Percentiles rank a stretch among this genome's conserved stretches.
Conservation (phyloP, 805 yeast genomes). For the Wickerhamomyces tratensis region DNA sequence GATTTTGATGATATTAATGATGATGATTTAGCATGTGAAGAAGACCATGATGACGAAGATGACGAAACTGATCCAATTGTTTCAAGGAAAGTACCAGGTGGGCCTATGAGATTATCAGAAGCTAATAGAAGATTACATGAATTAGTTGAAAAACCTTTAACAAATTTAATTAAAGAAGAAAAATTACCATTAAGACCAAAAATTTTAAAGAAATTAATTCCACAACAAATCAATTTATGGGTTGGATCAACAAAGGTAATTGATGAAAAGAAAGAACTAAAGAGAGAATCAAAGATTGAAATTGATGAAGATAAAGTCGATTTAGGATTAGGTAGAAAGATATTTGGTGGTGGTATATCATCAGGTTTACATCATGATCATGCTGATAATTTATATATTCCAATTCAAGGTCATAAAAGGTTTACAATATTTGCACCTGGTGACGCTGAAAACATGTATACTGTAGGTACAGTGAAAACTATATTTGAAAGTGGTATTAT, state of each 20-base stretch:
- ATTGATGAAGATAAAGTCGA: constrained; percentile 14
- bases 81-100: constrained; percentile 11
- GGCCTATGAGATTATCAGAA: constrained; percentile 21
- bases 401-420: constrained; percentile 49
- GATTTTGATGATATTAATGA: constrained; percentile 33
- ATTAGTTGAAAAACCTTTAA: constrained; percentile 54
- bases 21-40: constrained; percentile 4
- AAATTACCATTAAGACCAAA: constrained; percentile 31
- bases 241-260: constrained; percentile 35
- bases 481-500: constrained; percentile 57
- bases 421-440: constrained; percentile 60
- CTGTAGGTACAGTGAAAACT: constrained; percentile 50
- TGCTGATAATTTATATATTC: constrained; percentile 64
- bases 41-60: constrained; percentile 7
- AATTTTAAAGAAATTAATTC: constrained; percentile 32
- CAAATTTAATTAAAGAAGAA: constrained; percentile 23
- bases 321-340: constrained; percentile 39
- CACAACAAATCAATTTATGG: constrained; percentile 75
- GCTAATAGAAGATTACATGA: constrained; percentile 35
- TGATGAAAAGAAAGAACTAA: constrained; percentile 3
- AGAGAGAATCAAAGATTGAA: constrained; percentile 4
- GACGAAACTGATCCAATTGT: constrained; percentile 5
- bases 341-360: constrained; percentile 52
- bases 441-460: constrained; percentile 47
- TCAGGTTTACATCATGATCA: constrained; percentile 78